Evolutionary conservation across 495 filamentous ascomycete species (phyloP).

Genomic region (Sordaria brevicollis): DNA sequence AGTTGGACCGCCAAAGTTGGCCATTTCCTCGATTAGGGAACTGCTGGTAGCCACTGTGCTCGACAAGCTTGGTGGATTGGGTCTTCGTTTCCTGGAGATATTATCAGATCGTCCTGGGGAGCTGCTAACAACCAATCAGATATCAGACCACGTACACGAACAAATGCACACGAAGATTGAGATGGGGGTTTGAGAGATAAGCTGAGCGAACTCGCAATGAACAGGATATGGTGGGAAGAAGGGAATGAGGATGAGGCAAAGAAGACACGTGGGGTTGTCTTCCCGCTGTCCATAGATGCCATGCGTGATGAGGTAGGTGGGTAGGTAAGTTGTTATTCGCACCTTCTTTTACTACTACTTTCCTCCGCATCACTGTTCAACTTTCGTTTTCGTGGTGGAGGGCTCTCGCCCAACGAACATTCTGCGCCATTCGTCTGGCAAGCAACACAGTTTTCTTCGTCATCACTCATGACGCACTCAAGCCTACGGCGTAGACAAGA

Average conservation of each 20-base stretch:
- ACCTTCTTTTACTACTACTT: conserved; percentile 47
- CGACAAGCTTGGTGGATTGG: conserved; percentile 42
- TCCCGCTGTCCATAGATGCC: neutral
- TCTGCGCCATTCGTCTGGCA: conserved; percentile 52
- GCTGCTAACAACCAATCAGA: conserved; percentile 35
- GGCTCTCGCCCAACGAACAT: conserved; percentile 56
- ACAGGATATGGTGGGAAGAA: neutral
- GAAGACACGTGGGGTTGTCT: conserved; percentile 11
- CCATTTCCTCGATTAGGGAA: conserved; percentile 50
- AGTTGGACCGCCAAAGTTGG: conserved; percentile 49
- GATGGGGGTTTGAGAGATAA: neutral
- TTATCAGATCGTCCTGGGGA: conserved; percentile 44
- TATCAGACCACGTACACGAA: conserved; percentile 22
- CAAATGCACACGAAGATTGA: conserved; percentile 2
- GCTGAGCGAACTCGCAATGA: neutral
- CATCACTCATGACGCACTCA: conserved; percentile 80
- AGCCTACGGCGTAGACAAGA: conserved; percentile 75
- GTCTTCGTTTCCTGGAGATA: conserved; percentile 40
- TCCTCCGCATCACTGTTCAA: conserved; percentile 51
- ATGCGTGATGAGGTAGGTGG: conserved; percentile 13
- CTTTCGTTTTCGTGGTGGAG: conserved; percentile 65
- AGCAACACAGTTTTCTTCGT: conserved; percentile 50
- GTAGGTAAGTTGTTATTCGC: conserved; percentile 12
- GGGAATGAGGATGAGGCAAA: neutral
- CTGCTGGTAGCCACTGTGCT: conserved; percentile 39